Percentiles rank a stretch among this genome's conserved stretches.
Conservation (phyloP, 257 asterid genomes). For the Fraxinus quadrangulata region DNA sequence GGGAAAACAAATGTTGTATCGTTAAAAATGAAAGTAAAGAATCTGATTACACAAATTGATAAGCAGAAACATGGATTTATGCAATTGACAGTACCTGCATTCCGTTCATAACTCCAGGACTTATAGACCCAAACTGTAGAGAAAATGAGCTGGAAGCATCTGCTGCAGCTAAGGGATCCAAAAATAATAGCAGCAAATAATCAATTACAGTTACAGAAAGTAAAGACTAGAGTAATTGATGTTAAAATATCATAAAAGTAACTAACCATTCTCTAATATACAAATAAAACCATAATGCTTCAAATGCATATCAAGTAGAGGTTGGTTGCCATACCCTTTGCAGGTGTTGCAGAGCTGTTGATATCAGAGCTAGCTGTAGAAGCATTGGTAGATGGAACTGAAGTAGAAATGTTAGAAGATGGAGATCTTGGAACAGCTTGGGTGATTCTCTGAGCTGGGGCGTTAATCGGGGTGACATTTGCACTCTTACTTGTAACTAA, state of each 20-base stretch:
- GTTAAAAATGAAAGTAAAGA: neutral
- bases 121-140: constrained; percentile 88
- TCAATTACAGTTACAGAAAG: constrained; percentile 14
- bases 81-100: constrained; percentile 58
- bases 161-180: constrained; percentile 45
- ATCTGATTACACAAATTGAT: neutral
- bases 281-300: neutral
- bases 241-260: too few relatives aligned
- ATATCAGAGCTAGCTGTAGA: constrained; percentile 40
- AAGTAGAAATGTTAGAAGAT: constrained; percentile 44
- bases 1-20: neutral
- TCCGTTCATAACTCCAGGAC: constrained; percentile 76
- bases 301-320: constrained; percentile 15
- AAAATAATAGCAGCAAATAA: constrained; percentile 18
- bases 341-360: constrained; percentile 48
- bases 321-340: constrained; percentile 51
- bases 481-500: constrained; percentile 36
- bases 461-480: constrained; percentile 37
- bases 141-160: constrained; percentile 64
- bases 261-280: too few relatives aligned
- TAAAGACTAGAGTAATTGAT: constrained; percentile 10
- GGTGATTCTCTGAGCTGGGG: constrained; percentile 42
- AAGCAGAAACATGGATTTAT: constrained; percentile 27
- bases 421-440: constrained; percentile 53
- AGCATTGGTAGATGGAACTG: constrained; percentile 51